Conservation (phyloP, 2,329 filamentous ascomycete genomes). For the Penicillium sp. region DNA sequence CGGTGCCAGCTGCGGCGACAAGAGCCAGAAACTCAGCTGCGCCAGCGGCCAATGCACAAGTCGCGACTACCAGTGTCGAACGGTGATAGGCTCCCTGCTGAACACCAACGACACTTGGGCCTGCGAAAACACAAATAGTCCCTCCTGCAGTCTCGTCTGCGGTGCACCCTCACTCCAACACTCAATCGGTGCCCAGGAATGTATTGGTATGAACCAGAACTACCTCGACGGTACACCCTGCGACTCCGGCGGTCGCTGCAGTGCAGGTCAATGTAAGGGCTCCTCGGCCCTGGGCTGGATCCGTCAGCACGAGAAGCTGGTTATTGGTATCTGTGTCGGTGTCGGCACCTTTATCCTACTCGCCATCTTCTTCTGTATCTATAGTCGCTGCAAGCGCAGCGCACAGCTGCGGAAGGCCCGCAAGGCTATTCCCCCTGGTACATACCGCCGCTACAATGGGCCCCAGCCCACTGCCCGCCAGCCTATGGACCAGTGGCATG, state of each 20-base stretch:
- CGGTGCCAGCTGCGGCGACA: constrained; percentile 67
- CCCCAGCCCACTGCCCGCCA: constrained; percentile 13
- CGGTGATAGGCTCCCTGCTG: constrained; percentile 73
- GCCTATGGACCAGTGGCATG: constrained; percentile 27
- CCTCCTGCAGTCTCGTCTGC: constrained; percentile 74
- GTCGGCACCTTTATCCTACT: constrained; percentile 73
- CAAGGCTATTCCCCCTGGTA: constrained; percentile 10
- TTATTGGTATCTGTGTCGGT: constrained; percentile 74
- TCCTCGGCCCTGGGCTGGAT: constrained; percentile 73
- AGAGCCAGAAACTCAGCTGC: constrained; percentile 62
- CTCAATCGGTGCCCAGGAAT: constrained; percentile 64
- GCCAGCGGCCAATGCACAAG: constrained; percentile 94
- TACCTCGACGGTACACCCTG: constrained; percentile 92
- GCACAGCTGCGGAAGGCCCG: constrained; percentile 19
- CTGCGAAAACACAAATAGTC: constrained; percentile 59
- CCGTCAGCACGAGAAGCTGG: constrained; percentile 70
- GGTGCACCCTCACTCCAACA: constrained; percentile 65
- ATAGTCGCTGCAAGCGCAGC: constrained; percentile 53
- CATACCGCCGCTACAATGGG: constrained; percentile 10
- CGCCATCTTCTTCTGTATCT: constrained; percentile 66
- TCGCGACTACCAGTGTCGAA: constrained; percentile 83
- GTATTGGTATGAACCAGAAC: constrained; percentile 67
- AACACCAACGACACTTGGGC: constrained; percentile 75
- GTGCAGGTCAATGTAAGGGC: constrained; percentile 75
- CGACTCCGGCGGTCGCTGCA: constrained; percentile 73